These are phyloP conservation scores for Sporothrix curviconia DNA, from an alignment of 2,329 filamentous ascomycete species.

Conservation along the genomic window DNA sequence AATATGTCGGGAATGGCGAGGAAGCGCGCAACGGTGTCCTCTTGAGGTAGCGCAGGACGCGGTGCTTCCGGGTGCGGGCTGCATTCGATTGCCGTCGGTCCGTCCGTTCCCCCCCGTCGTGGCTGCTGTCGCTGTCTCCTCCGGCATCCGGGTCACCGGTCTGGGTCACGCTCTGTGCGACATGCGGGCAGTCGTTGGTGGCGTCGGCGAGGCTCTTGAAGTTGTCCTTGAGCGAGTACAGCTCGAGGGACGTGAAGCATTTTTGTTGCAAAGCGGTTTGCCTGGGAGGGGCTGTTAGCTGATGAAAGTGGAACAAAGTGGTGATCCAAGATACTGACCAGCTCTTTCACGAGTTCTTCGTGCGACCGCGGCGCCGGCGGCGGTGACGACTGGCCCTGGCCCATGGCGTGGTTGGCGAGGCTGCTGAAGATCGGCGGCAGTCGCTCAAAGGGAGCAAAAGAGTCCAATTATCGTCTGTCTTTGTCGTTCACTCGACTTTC, in stretches of 20 bases:
- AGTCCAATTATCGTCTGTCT: too few species aligned
- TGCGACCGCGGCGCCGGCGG: slow-evolving; percentile 38
- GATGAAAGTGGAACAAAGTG: background rate
- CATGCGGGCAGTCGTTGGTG: background rate
- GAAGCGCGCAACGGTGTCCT: slow-evolving; percentile 63
- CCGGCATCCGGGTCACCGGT: background rate
- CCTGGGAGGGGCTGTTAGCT: slow-evolving; percentile 33
- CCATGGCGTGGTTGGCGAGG: slow-evolving; percentile 40
- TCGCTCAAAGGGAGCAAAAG: too few species aligned
- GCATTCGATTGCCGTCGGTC: background rate
- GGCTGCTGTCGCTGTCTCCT: background rate
- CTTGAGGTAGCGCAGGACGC: slow-evolving; percentile 57
- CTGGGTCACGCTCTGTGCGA: too few species aligned
- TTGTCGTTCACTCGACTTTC: too few species aligned
- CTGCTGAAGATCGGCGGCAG: too few species aligned
- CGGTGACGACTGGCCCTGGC: slow-evolving; percentile 45
- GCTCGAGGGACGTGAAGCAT: slow-evolving; percentile 64
- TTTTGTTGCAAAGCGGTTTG: slow-evolving; percentile 59
- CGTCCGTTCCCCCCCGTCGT: background rate
- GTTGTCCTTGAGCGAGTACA: slow-evolving; percentile 67
- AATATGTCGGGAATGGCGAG: slow-evolving; percentile 67
- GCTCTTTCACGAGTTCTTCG: slow-evolving; percentile 44
- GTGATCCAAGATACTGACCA: slow-evolving; percentile 35
- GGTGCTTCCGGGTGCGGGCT: background rate
- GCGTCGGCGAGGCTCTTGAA: slow-evolving; percentile 62